Conservation (phyloP, 371 early-diverging fungal species). For the Rhizopus delemar region DNA sequence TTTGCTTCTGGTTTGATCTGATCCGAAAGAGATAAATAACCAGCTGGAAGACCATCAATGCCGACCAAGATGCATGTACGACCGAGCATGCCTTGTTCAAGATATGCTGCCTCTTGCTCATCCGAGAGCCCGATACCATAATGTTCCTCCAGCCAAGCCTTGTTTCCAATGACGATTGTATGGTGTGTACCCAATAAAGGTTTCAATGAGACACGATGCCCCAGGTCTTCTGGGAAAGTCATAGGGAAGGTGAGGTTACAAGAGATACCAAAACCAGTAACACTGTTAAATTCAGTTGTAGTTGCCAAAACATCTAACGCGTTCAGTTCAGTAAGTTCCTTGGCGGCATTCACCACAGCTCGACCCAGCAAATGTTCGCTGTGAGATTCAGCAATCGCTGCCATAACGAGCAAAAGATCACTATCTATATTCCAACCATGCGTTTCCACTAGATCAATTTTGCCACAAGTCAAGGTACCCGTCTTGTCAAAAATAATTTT, state of each 20-base stretch:
- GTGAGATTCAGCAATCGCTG: constrained; percentile 77
- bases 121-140: constrained; percentile 25
- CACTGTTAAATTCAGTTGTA: constrained; percentile 60
- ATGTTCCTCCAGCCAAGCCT: constrained; percentile 25
- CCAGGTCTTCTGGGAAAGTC: constrained; percentile 2
- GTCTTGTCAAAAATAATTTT: constrained; percentile 95
- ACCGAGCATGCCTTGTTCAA: constrained; percentile 56
- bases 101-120: constrained; percentile 24
- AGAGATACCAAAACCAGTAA: constrained; percentile 76
- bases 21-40: constrained; percentile 82
- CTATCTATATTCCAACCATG: constrained; percentile 7
- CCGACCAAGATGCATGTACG: constrained; percentile 81
- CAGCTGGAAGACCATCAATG: constrained; percentile 59
- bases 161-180: constrained; percentile 4
- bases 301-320: constrained; percentile 37
- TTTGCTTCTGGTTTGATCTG: constrained; percentile 75
- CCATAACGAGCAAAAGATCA: constrained; percentile 14
- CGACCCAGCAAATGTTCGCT: constrained; percentile 89
- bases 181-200: not conserved
- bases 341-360: constrained; percentile 66
- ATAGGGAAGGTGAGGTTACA: constrained; percentile 47
- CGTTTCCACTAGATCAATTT: constrained; percentile 68
- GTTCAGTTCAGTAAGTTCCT: constrained; percentile 38
- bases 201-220: not conserved
- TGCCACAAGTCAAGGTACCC: constrained; percentile 90